Conservation (phyloP, 1,139 yeast species). For the Protomyces arabidopsidicola region DNA sequence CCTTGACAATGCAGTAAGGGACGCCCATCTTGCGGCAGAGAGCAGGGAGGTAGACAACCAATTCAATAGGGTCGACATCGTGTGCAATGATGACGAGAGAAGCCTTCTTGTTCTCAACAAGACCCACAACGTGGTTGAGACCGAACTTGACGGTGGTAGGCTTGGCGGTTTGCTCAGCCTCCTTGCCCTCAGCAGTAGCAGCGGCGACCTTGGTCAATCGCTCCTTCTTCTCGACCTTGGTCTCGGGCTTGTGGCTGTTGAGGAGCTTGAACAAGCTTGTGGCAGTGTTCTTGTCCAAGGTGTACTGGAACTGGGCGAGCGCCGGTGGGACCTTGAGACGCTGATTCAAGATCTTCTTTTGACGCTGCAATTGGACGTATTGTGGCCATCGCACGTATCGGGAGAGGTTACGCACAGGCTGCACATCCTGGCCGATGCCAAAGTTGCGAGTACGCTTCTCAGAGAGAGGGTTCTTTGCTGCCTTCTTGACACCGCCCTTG, state of each 20-base stretch:
- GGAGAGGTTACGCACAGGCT: constrained; percentile 92
- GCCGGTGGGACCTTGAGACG: constrained; percentile 99
- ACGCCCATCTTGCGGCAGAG: constrained; percentile 99
- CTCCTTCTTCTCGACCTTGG: constrained; percentile 94
- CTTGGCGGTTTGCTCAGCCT: constrained; percentile 91
- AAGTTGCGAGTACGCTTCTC: constrained; percentile 88
- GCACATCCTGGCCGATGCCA: constrained; percentile 87
- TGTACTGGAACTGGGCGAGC: constrained; percentile 88
- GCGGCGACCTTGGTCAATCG: constrained; percentile 98
- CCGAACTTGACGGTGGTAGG: constrained; percentile 87
- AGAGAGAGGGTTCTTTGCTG: constrained; percentile 62
- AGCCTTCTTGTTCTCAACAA: constrained; percentile 96
- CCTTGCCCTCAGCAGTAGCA: constrained; percentile 94
- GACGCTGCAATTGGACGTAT: constrained; percentile 95
- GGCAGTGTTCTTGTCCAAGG: constrained; percentile 97
- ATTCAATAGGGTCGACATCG: constrained; percentile 98
- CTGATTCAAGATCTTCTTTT: constrained; percentile 87
- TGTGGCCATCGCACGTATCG: constrained; percentile 99
- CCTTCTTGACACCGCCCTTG: constrained; percentile 42
- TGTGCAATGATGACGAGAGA: constrained; percentile 93
- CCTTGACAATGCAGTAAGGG: constrained; percentile 97
- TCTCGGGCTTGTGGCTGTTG: constrained; percentile 99
- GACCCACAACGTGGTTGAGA: constrained; percentile 93
- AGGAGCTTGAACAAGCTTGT: constrained; percentile 91
- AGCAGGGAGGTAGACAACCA: constrained; percentile 93